Percentiles rank a stretch among this genome's conserved stretches.
Evolutionary conservation across 2,329 filamentous ascomycete genomes (phyloP).

Genomic region (Fusarium newnesense): DNA sequence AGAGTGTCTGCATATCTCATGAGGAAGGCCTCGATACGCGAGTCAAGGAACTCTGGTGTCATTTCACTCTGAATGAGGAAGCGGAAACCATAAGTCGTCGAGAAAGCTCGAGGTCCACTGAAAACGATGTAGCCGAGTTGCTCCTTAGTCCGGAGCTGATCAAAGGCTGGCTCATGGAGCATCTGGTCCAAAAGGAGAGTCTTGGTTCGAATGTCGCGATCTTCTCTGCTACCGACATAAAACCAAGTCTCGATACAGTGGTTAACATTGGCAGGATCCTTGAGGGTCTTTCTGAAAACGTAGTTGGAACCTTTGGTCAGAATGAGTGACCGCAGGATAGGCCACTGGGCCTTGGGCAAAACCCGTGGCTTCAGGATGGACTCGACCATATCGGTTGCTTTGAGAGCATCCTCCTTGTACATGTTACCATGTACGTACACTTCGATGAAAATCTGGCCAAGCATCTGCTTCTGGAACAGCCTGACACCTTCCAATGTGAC

Average conservation of each 20-base stretch:
- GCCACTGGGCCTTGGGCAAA: slow-evolving; percentile 82
- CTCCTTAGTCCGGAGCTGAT: slow-evolving; percentile 95
- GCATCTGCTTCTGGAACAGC: slow-evolving; percentile 80
- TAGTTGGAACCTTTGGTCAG: slow-evolving; percentile 84
- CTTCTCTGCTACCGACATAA: slow-evolving; percentile 74
- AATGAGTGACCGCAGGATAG: slow-evolving; percentile 78
- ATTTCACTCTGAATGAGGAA: slow-evolving; percentile 95
- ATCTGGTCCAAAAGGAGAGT: slow-evolving; percentile 87
- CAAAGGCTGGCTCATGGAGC: slow-evolving; percentile 91
- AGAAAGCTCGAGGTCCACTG: slow-evolving; percentile 76
- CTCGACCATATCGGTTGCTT: slow-evolving; percentile 85
- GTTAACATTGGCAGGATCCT: slow-evolving; percentile 90
- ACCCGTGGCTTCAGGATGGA: slow-evolving; percentile 77
- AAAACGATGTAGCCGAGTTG: slow-evolving; percentile 98
- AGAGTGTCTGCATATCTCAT: slow-evolving; percentile 72
- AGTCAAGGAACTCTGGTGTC: slow-evolving; percentile 83
- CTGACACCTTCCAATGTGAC: slow-evolving; percentile 80
- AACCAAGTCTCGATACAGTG: slow-evolving; percentile 85
- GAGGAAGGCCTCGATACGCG: slow-evolving; percentile 88
- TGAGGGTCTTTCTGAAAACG: slow-evolving; percentile 81
- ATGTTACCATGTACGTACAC: slow-evolving; percentile 90
- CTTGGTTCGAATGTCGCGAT: slow-evolving; percentile 78
- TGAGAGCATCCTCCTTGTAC: slow-evolving; percentile 91
- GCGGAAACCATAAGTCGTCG: slow-evolving; percentile 85
- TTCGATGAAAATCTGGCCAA: slow-evolving; percentile 88